phyloP scores from a whole-genome alignment of 768 basidiomycete genomes.

The Auriscalpium vulgare region DNA sequence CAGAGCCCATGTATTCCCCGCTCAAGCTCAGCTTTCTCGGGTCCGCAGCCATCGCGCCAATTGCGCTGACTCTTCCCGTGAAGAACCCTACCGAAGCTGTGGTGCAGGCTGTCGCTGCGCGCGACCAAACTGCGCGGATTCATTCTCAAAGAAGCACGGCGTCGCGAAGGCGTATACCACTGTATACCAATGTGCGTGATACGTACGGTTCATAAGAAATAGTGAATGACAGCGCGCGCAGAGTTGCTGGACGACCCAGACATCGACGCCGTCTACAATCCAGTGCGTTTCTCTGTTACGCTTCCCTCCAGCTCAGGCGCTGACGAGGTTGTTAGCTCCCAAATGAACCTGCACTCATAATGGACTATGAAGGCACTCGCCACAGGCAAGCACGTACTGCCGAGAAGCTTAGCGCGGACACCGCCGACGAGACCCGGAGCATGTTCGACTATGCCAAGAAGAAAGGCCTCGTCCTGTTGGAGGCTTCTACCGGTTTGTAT shows the following conservation, averaged over 20 bases:
- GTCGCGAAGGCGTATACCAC: constrained; percentile 42
- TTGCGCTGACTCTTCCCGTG: constrained; percentile 42
- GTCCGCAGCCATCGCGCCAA: constrained; percentile 47
- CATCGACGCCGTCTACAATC: constrained; percentile 50
- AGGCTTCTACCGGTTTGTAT: constrained; percentile 47
- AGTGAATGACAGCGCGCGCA: constrained; percentile 8
- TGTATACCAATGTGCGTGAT: constrained; percentile 42
- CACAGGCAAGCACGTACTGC: constrained; percentile 56
- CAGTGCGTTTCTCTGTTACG: constrained; percentile 25
- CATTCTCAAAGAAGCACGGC: constrained; percentile 44
- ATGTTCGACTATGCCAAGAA: constrained; percentile 43
- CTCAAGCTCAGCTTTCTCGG: constrained; percentile 39
- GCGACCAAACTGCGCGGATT: constrained; percentile 38
- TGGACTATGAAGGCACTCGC: constrained; percentile 58
- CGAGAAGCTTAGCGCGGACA: constrained; percentile 51
- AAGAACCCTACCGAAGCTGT: constrained; percentile 47
- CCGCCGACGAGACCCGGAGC: constrained; percentile 40
- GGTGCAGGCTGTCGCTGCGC: constrained; percentile 50
- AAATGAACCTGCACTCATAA: constrained; percentile 51
- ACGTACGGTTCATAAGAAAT: too few relatives aligned
- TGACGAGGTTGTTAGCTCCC: constrained; percentile 32
- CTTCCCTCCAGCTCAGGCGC: neutral
- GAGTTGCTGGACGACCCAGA: constrained; percentile 44
- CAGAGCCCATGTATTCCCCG: constrained; percentile 2
- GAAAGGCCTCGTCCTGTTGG: constrained; percentile 47